Evolutionary conservation across 2,329 filamentous ascomycete genomes (phyloP).

Genomic region (Colletotrichum sp.): DNA sequence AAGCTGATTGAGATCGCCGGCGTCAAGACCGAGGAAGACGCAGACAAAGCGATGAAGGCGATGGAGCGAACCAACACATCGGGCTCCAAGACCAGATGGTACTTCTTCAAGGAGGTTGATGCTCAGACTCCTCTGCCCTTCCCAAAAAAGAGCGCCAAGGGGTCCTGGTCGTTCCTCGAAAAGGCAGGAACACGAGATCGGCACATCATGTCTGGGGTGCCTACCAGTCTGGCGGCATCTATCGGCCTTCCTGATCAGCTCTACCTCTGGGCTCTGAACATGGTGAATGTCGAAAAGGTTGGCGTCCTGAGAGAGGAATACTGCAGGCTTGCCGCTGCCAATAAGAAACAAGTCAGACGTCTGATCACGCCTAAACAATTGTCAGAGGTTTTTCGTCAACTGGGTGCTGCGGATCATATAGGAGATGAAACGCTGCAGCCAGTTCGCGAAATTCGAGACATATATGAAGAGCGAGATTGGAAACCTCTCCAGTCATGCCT

Average conservation of each 20-base stretch:
- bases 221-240: slow-evolving; percentile 52
- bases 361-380: slow-evolving; percentile 52
- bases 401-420: slow-evolving; percentile 62
- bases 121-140: slow-evolving; percentile 34
- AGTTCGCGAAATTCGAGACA: slow-evolving; percentile 29
- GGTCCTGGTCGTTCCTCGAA: slow-evolving; percentile 53
- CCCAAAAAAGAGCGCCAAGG: slow-evolving; percentile 40
- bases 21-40: slow-evolving; percentile 44
- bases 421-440: slow-evolving; percentile 29
- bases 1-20: slow-evolving; percentile 23
- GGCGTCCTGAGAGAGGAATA: slow-evolving; percentile 66
- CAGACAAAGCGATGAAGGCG: slow-evolving; percentile 50
- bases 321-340: slow-evolving; percentile 55
- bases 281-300: slow-evolving; percentile 61
- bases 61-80: slow-evolving; percentile 53
- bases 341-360: slow-evolving; percentile 45
- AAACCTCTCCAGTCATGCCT: slow-evolving; percentile 48
- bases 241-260: slow-evolving; percentile 65
- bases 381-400: slow-evolving; percentile 57
- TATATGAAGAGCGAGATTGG: slow-evolving; percentile 50
- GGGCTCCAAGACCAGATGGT: slow-evolving; percentile 43
- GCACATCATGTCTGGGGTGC: slow-evolving; percentile 66
- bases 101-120: slow-evolving; percentile 52
- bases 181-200: slow-evolving; percentile 59
- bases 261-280: slow-evolving; percentile 68